Evolutionary conservation across 2,329 filamentous ascomycete genomes (phyloP), one percentile per base, ranked within the genome.

Genomic region (Thielaviopsis euricoi): DNA sequence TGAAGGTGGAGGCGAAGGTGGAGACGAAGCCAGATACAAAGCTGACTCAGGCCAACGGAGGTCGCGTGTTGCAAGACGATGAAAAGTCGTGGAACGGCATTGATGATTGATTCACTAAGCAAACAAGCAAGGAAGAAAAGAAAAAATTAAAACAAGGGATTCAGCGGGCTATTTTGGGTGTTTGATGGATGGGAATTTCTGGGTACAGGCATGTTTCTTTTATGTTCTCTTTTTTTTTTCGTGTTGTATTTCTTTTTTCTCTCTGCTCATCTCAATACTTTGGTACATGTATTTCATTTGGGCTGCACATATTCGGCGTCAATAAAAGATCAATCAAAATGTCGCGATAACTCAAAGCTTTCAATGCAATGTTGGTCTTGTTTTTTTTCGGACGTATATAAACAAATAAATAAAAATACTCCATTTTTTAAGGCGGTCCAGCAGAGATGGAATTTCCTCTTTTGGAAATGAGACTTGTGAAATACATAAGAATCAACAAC

Each of bases 1-100:
- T 17, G 48, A n/a, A 21, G 26, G 29, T 21, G 26, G 43, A 48
- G 7, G 4, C n/a, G 23, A 12, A 10, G 55, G 49, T 50, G n/a
- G 53, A 29, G 21, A 12, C 52, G 6, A 40, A 21, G 43, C n/a
- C 61, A 15, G 17, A 59, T 15, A 61, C 58, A n/a, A 59, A 60
- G 62, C 63, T 63, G 22, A 63, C 61, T n/a, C 65, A 65, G 13
- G 12, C 33, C 29, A n/a, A 26, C 23, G 50, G 23, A 26, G 13
- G n/a, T 49, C 19, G 26, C 12, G 33, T 33, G 13, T 40, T 51
- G 37, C 51, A 61, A 15, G 70, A 72, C n/a, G 69, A 70, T 52
- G 70, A 73, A 59, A 71, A 70, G 62, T 71, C 71, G 9, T 73
- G 71, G 70, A 71, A 72, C 56, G 71, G 70, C 4, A 73, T 73